Base-by-base conservation (phyloP, 2,329 filamentous ascomycete species). In the Colletotrichum sp. region DNA sequence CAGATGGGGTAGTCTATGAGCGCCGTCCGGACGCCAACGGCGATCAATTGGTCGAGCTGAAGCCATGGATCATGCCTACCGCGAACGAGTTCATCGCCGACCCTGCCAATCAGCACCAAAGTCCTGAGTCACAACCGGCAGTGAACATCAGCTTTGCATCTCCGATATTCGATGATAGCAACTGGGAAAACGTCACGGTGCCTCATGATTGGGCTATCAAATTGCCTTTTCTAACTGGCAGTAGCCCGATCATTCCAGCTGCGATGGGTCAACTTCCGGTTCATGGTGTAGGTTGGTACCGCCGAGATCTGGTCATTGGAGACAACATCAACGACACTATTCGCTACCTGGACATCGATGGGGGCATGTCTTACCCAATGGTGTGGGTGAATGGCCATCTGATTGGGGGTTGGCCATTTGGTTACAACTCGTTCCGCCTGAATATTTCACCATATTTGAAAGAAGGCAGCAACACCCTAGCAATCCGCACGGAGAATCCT, bases 201-300 rank as follows among this genome's bases (percentile, higher is more conserved):
- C 26, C 26, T 30, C 57, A 60, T 24, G 57, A 60, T 18, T 60
- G 87, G 88, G 87, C 88, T 34, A 86, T 89, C 77, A 82, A 83
- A 12, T 87, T 87, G 0, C 86, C 87, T 2, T 89, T 89, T 72
- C 79, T 88, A 1, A 78, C 79, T 13, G 85, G 86, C 5, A 84
- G 82, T 13, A 60, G 1, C 6, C 57, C 57, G 12, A 60, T 32
- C 24, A 60, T 60, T 26, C 57, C 57, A 16, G 24, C 57, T 26
- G 57, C 57, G 21, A 85, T 86, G 81, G 84, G 84, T 21, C 83
- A 86, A 4, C 79, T 91, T 30, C 89, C 89, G 1, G 83, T 85
- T 28, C 85, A 90, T n/a, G 89, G 89, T 2, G 85, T 91, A 2
- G 89, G 87, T 7, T 90, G 88, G 89, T 90, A 90, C 78, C 87